Evolutionary conservation across 2,329 filamentous ascomycete species (phyloP).

Genomic region (Dactylellina drechsleri): DNA sequence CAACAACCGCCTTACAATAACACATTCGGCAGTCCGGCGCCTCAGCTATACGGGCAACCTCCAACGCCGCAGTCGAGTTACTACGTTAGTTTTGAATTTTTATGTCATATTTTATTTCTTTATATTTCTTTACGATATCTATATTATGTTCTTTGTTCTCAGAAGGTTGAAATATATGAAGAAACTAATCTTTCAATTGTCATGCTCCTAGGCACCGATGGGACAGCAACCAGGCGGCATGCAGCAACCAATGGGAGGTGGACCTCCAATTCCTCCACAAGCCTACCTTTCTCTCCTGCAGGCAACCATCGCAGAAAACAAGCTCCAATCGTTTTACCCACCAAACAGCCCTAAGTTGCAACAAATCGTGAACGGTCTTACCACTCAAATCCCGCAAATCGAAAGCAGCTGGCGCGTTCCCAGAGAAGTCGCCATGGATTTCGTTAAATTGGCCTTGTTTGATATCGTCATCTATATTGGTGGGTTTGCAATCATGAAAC

Average conservation of each 20-base stretch:
- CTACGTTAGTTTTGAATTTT: constrained; percentile 50
- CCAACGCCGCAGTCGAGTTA: constrained; percentile 37
- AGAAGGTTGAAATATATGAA: no score
- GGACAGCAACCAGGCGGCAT: no score
- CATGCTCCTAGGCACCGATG: no score
- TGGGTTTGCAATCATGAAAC: constrained; percentile 42
- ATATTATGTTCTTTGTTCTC: no score
- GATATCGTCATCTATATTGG: constrained; percentile 60
- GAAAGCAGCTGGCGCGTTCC: constrained; percentile 59
- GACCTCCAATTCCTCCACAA: constrained; percentile 38
- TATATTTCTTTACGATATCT: neutral
- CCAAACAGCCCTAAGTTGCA: constrained; percentile 27
- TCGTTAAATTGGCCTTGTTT: constrained; percentile 60
- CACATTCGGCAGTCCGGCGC: constrained; percentile 31
- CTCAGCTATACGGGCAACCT: constrained; percentile 41
- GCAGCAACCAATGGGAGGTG: constrained; percentile 49
- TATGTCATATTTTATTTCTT: constrained; percentile 12
- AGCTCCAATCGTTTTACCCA: constrained; percentile 51
- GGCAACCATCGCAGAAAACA: constrained; percentile 51
- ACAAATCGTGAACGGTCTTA: constrained; percentile 23
- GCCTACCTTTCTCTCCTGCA: constrained; percentile 49
- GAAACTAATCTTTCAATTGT: no score
- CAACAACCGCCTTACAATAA: constrained; percentile 37
- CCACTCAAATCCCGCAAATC: constrained; percentile 53
- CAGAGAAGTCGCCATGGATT: constrained; percentile 59